These are phyloP conservation scores for Acanthamoeba divionensis DNA, from an alignment of 208 protist species.

Conservation along the genomic window DNA sequence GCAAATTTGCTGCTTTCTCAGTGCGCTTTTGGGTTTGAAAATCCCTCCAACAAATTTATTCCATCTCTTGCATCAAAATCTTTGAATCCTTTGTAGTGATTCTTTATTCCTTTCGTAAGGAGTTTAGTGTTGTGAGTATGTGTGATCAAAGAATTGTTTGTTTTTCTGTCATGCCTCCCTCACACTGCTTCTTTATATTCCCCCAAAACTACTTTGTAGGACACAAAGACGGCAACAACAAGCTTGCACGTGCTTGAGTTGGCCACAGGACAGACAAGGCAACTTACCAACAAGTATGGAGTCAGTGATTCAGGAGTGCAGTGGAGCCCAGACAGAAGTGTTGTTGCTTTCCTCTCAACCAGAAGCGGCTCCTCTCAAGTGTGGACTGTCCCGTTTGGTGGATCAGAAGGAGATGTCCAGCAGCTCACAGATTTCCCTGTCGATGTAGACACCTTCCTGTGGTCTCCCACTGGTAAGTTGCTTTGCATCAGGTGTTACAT, in stretches of 20 bases:
- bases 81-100: not conserved
- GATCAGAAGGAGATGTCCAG: not conserved
- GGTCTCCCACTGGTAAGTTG: not conserved
- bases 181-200: not conserved
- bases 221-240: not conserved
- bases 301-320: not conserved
- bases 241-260: slow-evolving; percentile 19
- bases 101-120: not conserved
- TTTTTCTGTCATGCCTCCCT: not conserved
- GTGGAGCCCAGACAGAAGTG: not conserved
- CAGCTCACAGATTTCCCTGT: not conserved
- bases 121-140: not conserved
- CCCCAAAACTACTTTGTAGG: not conserved
- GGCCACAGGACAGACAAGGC: not conserved
- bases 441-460: not conserved
- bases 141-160: not conserved
- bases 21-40: not conserved
- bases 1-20: slow-evolving; percentile 36
- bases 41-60: not conserved
- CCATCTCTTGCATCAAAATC: not conserved
- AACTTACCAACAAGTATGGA: not conserved
- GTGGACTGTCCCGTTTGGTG: not conserved
- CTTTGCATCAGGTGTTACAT: not conserved
- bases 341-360: not conserved
- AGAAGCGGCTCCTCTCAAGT: not conserved